These are phyloP conservation scores for Sugiyamaella japonica DNA, from an alignment of 1,139 yeast species.

Conservation along the genomic window DNA sequence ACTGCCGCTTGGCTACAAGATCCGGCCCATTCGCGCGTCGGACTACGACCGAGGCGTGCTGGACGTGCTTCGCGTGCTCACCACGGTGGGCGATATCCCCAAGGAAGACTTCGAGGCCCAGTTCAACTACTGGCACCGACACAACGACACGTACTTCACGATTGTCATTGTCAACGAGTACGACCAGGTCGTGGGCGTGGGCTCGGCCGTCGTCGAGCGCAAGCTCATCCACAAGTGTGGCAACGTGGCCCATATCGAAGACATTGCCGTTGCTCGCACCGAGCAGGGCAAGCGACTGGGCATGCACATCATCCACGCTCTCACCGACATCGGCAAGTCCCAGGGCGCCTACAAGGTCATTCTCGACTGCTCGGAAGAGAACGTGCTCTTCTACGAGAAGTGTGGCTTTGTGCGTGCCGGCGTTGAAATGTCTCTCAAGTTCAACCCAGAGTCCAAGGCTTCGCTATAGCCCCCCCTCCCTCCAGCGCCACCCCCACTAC, in stretches of 20 bases:
- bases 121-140: constrained; percentile 50
- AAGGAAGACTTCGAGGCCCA: constrained; percentile 45
- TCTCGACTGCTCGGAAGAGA: constrained; percentile 81
- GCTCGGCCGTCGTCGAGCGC: constrained; percentile 52
- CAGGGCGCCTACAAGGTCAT: constrained; percentile 84
- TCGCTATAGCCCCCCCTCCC: constrained; percentile 22
- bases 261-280: constrained; percentile 72
- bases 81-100: constrained; percentile 59
- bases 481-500: not conserved
- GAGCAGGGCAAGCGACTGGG: constrained; percentile 90
- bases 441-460: constrained; percentile 29
- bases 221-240: constrained; percentile 71
- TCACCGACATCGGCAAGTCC: constrained; percentile 59
- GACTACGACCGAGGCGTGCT: constrained; percentile 53
- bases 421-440: constrained; percentile 60
- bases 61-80: constrained; percentile 54
- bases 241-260: constrained; percentile 90
- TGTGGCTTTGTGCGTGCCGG: constrained; percentile 65
- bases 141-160: constrained; percentile 51
- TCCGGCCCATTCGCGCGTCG: constrained; percentile 48
- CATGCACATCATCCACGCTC: constrained; percentile 57
- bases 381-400: constrained; percentile 83
- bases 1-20: constrained; percentile 54
- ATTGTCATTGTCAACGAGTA: constrained; percentile 49
- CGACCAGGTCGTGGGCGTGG: constrained; percentile 43